Base-by-base conservation (phyloP, 352 stramenopile species). In the Bremia lactucae region DNA sequence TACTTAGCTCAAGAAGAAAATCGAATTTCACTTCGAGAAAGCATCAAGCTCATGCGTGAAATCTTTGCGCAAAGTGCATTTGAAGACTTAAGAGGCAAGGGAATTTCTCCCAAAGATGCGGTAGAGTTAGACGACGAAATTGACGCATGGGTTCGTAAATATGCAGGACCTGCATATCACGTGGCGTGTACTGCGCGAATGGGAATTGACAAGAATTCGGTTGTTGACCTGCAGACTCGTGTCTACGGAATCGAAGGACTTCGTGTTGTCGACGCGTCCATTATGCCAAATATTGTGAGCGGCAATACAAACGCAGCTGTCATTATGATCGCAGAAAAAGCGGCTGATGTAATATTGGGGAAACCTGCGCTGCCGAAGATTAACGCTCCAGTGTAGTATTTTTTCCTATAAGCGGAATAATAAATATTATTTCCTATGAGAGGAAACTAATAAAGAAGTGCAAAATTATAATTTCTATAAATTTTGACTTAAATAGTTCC, bases 271-370 rank as follows among this genome's bases (percentile, higher is more conserved):
- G 90, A 97, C 47, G 89, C 89, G 16, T 95, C 80, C 21, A 78
- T 96, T 49, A 96, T 97, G 70, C 89, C 88, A 18, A 86, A 81
- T 53, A 95, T 97, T 36, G 66, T 95, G 44, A 96, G 87, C 46
- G 90, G 87, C 29, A 97, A 97, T 62, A 77, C 94, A 13, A 96
- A 97, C 63, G 83, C 63, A 2, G 91, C 87, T 3, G 81, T 91
- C 16, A 89, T 96, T 56, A 94, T 96, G 65, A 65, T 97, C 14
- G 89, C 80, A 3, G 88, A 97, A 53, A 95, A 95, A 55, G 83
- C 79, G 2, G 85, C 89, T 23, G 82, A 96, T 42, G 81, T 95
- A 43, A 95, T 97, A 33, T 55, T 87, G 25, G 72, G 63, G 31
- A 78, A 76, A 29, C 40, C 54, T 6, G 46, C 72, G 10, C 55